Evolutionary conservation across 1,139 yeast genomes (phyloP), one percentile per base, ranked within the genome.

Genomic region (Magnusiomyces starmeri): DNA sequence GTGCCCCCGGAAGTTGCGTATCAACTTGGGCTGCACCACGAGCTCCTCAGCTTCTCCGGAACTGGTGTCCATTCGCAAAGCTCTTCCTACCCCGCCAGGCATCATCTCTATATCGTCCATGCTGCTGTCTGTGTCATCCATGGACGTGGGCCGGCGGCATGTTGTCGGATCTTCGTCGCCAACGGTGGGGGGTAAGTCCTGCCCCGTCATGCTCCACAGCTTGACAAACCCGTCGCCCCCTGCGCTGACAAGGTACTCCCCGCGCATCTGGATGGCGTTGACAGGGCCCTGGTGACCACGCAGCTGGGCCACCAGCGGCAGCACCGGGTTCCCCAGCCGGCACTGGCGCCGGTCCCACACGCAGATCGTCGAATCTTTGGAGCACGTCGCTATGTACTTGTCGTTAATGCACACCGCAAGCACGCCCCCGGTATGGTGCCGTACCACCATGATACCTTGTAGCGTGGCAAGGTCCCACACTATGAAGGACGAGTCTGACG

Each of bases 261-360:
- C 65, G 6, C 54, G 51, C 24, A 65, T 43, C 16, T 63, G 63
- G 12, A 70, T 55, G 1, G 72, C 64, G 53, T 70, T 70, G 10
- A 70, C 71, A 8, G 73, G 70, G 2, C 72, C 70, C 3, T 57
- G 45, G 51, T 67, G 69, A 25, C 70, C 71, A 8, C 16, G 44
- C 34, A 32, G 9, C 26, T 46, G 29, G 43, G 16, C 37, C 27
- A 26, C 44, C 34, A 26, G 37, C 27, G 34, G 44, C 21, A 22
- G 37, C 26, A 24, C 24, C 18, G 53, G 27, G 34, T 44, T 29
- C 20, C 45, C 49, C 37, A 37, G 25, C n/a, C 35, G 25, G 18
- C 48, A 44, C 34, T 25, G 25, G 7, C 52, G 49, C 8, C 69
- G 59, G 39, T 61, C 59, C 64, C 69, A 65, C 4, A 68, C 62